phyloP scores from a whole-genome alignment of 2,329 filamentous ascomycete genomes.

The Cladosporium sp. region DNA sequence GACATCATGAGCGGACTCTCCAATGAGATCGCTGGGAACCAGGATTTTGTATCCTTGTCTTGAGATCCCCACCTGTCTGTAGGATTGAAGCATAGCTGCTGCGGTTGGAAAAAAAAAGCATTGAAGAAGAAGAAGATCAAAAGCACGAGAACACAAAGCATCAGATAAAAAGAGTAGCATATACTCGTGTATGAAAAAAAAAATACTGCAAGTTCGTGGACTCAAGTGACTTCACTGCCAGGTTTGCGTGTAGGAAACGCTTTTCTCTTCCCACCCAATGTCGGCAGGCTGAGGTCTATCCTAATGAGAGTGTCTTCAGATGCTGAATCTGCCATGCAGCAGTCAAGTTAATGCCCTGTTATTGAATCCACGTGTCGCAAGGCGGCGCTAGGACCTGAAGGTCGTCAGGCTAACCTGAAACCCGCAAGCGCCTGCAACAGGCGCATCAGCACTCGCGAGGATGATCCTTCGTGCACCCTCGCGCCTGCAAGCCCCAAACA shows the following conservation, averaged over 20 bases:
- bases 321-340: not conserved
- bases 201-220: too few species aligned
- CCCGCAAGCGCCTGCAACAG: not conserved
- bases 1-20: conserved; percentile 34
- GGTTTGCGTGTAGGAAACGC: too few species aligned
- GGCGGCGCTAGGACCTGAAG: not conserved
- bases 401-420: not conserved
- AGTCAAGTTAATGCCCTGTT: too few species aligned
- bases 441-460: conserved; percentile 1
- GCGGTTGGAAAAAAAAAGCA: not conserved
- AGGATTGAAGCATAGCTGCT: not conserved
- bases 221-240: too few species aligned
- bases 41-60: conserved; percentile 49
- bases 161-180: not conserved
- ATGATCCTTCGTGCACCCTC: not conserved
- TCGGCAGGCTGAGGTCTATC: too few species aligned
- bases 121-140: not conserved
- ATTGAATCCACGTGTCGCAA: not conserved
- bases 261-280: too few species aligned
- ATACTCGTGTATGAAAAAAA: not conserved
- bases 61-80: conserved; percentile 9
- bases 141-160: not conserved
- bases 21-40: conserved; percentile 49
- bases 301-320: not conserved
- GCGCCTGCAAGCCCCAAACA: not conserved